A percentile compares a stretch with the other conserved stretches of the same genome.
Evolutionary conservation across 257 asterid genomes (phyloP).

Genomic region (Nicotiana tabacum): DNA sequence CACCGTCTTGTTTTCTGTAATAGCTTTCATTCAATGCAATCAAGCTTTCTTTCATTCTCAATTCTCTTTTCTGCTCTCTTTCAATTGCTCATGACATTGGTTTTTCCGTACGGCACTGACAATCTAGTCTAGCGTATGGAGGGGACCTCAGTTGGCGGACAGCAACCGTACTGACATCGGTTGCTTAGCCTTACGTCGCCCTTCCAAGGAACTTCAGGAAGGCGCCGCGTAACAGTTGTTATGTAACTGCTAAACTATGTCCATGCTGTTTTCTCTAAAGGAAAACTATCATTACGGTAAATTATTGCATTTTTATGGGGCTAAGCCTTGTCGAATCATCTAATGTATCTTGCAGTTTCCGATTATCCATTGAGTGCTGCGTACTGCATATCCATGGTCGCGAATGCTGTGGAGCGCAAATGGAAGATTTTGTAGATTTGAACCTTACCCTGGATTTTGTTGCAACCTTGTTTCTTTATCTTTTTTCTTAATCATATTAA

Average conservation of each 20-base stretch:
- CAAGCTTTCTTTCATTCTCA: too few species aligned
- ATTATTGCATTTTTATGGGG: background rate
- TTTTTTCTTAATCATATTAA: background rate
- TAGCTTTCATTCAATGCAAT: too few species aligned
- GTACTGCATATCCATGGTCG: slow-evolving; percentile 66
- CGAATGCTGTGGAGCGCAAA: slow-evolving; percentile 58
- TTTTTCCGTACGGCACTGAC: too few species aligned
- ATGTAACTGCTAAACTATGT: background rate
- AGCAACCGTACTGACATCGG: too few species aligned
- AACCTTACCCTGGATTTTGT: background rate
- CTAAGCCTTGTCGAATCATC: background rate
- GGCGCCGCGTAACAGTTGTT: too few species aligned
- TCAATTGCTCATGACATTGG: too few species aligned
- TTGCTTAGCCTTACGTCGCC: too few species aligned
- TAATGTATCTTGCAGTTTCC: slow-evolving; percentile 54
- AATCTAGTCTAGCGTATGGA: too few species aligned
- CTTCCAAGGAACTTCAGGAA: too few species aligned
- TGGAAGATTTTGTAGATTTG: slow-evolving; percentile 55
- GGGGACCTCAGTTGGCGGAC: too few species aligned
- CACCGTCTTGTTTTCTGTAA: too few species aligned
- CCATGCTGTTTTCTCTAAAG: background rate
- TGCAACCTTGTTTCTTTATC: background rate
- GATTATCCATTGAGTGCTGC: slow-evolving; percentile 84
- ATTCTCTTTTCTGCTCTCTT: too few species aligned
- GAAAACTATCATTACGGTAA: background rate